These are phyloP conservation scores for Hypoxylon fuscum DNA, from an alignment of 495 filamentous ascomycete genomes.

Conservation along the genomic window DNA sequence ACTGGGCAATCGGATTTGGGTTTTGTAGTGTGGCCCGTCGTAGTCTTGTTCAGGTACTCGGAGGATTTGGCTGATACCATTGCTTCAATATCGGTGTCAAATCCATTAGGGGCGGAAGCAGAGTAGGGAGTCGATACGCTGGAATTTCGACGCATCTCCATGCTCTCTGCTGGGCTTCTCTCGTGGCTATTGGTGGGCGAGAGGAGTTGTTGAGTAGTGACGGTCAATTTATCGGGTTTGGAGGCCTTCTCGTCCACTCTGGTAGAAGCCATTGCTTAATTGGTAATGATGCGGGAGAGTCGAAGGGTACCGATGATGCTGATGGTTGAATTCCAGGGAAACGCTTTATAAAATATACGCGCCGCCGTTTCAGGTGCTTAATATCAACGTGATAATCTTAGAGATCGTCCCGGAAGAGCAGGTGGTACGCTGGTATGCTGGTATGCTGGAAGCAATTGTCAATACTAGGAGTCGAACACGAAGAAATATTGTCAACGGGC, in stretches of 20 bases:
- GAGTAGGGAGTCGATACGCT: conserved; percentile 51
- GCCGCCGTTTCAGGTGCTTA: background rate
- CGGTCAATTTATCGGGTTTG: conserved; percentile 44
- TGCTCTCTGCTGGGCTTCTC: conserved; percentile 26
- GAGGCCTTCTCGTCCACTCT: conserved; percentile 30
- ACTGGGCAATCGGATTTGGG: conserved; percentile 53
- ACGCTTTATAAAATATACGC: conserved; percentile 19
- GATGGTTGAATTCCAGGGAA: background rate
- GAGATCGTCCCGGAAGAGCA: too few relatives aligned
- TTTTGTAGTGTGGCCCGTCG: conserved; percentile 44
- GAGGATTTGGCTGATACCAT: conserved; percentile 47
- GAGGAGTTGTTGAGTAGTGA: conserved; percentile 42
- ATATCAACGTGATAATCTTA: too few relatives aligned
- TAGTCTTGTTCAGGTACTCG: conserved; percentile 42
- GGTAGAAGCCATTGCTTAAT: conserved; percentile 32
- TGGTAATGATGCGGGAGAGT: conserved; percentile 2
- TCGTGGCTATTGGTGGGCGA: conserved; percentile 40
- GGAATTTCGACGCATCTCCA: conserved; percentile 40
- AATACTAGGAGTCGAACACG: background rate
- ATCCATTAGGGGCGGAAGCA: conserved; percentile 49
- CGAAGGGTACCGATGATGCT: background rate
- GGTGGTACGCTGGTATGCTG: background rate
- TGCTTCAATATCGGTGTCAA: conserved; percentile 60
- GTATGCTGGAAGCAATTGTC: conserved; percentile 14
- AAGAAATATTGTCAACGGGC: background rate